phyloP scores from a whole-genome alignment of 1,139 yeast species.

The Zygoascus meyerae region DNA sequence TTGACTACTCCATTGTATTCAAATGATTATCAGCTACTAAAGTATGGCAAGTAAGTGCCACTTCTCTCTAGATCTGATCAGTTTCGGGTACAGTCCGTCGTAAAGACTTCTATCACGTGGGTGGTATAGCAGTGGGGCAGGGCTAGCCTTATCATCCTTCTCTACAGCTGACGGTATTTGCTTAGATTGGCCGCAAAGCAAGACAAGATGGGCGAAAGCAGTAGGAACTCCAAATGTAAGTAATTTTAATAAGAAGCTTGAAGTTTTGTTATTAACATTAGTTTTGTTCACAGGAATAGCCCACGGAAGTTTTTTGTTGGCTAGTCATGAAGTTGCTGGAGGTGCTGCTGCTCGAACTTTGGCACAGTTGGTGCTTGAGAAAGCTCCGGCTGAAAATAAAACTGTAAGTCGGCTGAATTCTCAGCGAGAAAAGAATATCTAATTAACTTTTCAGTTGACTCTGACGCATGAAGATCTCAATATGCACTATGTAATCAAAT shows the following conservation, averaged over 20 bases:
- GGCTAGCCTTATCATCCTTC: no score
- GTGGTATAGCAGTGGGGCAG: no score
- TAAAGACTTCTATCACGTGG: no score
- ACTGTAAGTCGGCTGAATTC: conserved; percentile 24
- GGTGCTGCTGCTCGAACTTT: conserved; percentile 20
- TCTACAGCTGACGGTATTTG: neutral
- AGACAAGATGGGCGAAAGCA: conserved; percentile 7
- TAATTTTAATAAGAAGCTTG: neutral
- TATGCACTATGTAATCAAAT: conserved; percentile 33
- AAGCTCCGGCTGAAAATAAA: conserved; percentile 25
- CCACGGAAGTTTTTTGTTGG: conserved; percentile 25
- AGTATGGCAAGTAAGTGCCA: no score
- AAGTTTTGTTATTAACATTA: conserved; percentile 6
- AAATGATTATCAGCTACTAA: no score
- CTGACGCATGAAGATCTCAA: conserved; percentile 32
- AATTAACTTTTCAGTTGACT: conserved; percentile 22
- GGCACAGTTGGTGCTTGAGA: conserved; percentile 28
- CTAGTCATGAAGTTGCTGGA: conserved; percentile 22
- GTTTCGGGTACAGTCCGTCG: no score
- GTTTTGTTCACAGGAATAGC: conserved; percentile 31
- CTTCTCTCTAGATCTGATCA: no score
- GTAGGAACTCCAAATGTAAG: neutral
- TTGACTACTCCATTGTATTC: no score
- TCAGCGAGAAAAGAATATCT: no score
- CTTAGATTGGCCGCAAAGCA: neutral